Conservation (phyloP, 1,284 basidiomycete genomes). For the Trichosporon ovoides region DNA sequence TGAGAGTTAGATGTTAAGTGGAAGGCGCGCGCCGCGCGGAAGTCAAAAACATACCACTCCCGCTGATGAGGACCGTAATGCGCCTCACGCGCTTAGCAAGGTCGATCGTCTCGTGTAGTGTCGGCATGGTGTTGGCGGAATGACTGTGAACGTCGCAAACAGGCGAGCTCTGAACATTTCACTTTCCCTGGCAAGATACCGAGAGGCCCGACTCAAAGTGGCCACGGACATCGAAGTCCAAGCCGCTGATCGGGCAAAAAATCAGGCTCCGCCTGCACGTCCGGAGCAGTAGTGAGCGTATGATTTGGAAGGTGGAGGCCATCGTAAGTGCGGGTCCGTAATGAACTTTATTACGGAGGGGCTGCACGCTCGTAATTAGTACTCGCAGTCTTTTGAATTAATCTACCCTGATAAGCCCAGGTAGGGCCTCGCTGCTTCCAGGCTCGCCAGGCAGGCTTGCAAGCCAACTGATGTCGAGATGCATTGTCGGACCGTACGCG, state of each 20-base stretch:
- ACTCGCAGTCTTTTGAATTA: too few species aligned
- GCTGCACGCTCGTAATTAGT: too few species aligned
- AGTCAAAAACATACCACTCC: conserved; percentile 62
- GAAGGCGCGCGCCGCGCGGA: conserved; percentile 14
- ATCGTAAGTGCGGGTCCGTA: too few species aligned
- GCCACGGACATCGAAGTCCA: too few species aligned
- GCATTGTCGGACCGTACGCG: too few species aligned
- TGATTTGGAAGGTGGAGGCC: too few species aligned
- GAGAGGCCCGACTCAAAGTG: neutral
- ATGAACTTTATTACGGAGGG: too few species aligned
- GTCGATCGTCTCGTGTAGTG: conserved; percentile 23
- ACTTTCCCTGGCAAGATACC: neutral
- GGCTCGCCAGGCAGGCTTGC: neutral
- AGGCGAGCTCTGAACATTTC: neutral
- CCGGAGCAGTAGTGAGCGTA: too few species aligned
- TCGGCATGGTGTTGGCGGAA: conserved; percentile 22
- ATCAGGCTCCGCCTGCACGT: too few species aligned
- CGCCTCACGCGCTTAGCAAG: conserved; percentile 26
- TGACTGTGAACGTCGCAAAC: neutral
- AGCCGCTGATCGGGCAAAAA: too few species aligned
- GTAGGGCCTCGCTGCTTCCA: neutral
- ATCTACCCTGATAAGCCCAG: neutral
- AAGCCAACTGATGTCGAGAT: too few species aligned
- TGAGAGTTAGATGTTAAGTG: too few species aligned
- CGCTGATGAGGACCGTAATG: conserved; percentile 68